phyloP scores from a whole-genome alignment of 306 rosid genomes.

The Cucumis hystrix region DNA sequence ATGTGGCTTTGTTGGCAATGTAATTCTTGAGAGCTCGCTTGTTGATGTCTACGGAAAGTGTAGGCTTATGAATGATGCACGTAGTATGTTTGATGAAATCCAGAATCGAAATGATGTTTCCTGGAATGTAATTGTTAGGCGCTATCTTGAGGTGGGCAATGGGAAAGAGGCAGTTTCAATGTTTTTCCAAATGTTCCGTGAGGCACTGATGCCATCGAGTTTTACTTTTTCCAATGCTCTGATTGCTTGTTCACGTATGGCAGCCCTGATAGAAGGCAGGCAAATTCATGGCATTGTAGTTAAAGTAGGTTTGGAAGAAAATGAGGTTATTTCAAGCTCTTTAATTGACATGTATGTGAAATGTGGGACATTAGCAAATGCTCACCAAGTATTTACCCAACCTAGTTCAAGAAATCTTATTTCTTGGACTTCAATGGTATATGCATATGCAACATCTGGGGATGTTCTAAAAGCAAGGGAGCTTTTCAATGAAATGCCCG shows the following conservation, averaged over 20 bases:
- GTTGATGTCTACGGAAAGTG: constrained; percentile 67
- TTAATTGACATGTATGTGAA: constrained; percentile 47
- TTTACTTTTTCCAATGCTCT: constrained; percentile 51
- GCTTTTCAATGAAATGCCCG: constrained; percentile 55
- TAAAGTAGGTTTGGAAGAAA: constrained; percentile 35
- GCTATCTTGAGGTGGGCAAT: constrained; percentile 50
- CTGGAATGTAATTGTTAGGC: constrained; percentile 69
- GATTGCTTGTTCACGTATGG: constrained; percentile 38
- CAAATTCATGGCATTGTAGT: constrained; percentile 48
- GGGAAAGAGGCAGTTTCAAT: constrained; percentile 31
- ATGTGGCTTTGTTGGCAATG: constrained; percentile 39
- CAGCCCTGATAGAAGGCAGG: constrained; percentile 41
- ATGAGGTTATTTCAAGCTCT: constrained; percentile 42
- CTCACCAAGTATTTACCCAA: constrained; percentile 34
- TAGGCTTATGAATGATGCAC: constrained; percentile 31
- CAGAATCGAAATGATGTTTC: constrained; percentile 42
- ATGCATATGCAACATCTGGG: constrained; percentile 47
- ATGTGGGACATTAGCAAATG: constrained; percentile 41
- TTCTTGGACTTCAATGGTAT: constrained; percentile 61
- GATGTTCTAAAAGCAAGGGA: constrained; percentile 36
- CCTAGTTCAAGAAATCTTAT: constrained; percentile 39
- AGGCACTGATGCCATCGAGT: constrained; percentile 30
- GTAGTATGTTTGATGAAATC: constrained; percentile 49
- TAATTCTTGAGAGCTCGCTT: constrained; percentile 48
- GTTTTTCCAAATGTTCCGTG: constrained; percentile 40